These are phyloP conservation scores for Cytospora piceicola DNA, from an alignment of 2,329 filamentous ascomycete genomes.

Conservation along the genomic window DNA sequence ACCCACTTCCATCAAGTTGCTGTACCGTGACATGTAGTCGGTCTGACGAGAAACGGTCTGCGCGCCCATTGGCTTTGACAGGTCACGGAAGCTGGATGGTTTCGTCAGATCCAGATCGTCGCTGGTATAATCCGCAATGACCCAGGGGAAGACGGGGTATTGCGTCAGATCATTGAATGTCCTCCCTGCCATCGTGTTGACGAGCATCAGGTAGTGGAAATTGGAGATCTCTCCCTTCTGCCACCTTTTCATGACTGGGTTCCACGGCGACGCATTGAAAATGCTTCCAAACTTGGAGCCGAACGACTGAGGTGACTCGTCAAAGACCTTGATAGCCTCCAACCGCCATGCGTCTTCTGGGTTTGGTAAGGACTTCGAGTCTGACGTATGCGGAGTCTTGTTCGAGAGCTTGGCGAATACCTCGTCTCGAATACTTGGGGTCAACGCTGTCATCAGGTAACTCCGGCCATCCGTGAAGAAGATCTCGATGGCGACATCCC, in stretches of 20 bases:
- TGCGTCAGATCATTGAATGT: slow-evolving; percentile 99
- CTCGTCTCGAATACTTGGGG: slow-evolving; percentile 73
- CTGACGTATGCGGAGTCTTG: slow-evolving; percentile 80
- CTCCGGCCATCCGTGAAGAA: slow-evolving; percentile 98
- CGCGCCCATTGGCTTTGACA: slow-evolving; percentile 95
- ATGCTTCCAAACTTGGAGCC: slow-evolving; percentile 91
- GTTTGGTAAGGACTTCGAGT: slow-evolving; percentile 69
- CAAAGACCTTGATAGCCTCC: slow-evolving; percentile 74
- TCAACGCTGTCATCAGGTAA: slow-evolving; percentile 86
- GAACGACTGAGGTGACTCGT: slow-evolving; percentile 65
- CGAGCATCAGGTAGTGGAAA: slow-evolving; percentile 97
- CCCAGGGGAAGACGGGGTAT: slow-evolving; percentile 97
- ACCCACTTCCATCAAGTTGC: slow-evolving; percentile 87
- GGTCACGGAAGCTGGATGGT: slow-evolving; percentile 82
- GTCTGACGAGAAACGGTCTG: slow-evolving; percentile 76
- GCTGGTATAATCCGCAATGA: slow-evolving; percentile 93
- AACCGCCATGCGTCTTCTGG: slow-evolving; percentile 91
- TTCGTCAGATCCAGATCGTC: slow-evolving; percentile 87
- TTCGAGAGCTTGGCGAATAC: slow-evolving; percentile 75
- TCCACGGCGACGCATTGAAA: slow-evolving; percentile 81
- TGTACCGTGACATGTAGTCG: slow-evolving; percentile 83
- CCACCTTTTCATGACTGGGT: slow-evolving; percentile 88
- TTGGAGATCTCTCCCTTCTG: slow-evolving; percentile 94
- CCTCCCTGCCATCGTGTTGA: slow-evolving; percentile 95
- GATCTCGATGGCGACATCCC: slow-evolving; percentile 93